phyloP scores from a whole-genome alignment of 2,329 filamentous ascomycete species.

The Westerdykella ornata region DNA sequence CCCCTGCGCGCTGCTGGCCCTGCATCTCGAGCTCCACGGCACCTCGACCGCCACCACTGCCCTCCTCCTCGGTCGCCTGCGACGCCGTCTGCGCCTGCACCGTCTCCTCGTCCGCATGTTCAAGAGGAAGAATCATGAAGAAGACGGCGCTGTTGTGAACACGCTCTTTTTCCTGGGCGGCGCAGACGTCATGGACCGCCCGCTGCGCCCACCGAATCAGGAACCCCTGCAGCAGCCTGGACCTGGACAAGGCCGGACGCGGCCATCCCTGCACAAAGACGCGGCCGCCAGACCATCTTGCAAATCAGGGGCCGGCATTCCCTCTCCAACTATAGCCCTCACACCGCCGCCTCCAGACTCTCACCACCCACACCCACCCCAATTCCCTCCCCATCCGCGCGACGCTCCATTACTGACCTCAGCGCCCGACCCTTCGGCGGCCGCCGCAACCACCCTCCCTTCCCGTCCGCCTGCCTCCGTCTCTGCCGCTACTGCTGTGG shows the following conservation, averaged over 20 bases:
- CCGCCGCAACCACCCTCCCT: constrained; percentile 5
- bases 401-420: no score
- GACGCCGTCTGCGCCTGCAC: constrained; percentile 23
- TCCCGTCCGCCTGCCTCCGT: constrained; percentile 1
- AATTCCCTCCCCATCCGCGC: not conserved
- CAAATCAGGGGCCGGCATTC: constrained; percentile 11
- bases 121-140: constrained; percentile 1
- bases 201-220: constrained; percentile 5
- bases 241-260: constrained; percentile 12
- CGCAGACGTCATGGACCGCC: constrained; percentile 25
- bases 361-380: constrained; percentile 12
- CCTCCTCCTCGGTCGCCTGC: constrained; percentile 33
- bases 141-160: constrained; percentile 11
- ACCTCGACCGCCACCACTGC: constrained; percentile 24
- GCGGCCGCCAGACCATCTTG: constrained; percentile 11
- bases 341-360: constrained; percentile 10
- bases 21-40: constrained; percentile 28
- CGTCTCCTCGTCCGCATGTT: constrained; percentile 17
- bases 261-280: constrained; percentile 21
- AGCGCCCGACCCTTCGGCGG: constrained; percentile 3
- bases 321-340: constrained; percentile 9
- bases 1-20: constrained; percentile 23
- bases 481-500: constrained; percentile 13
- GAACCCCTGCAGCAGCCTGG: not conserved
- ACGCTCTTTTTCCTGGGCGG: constrained; percentile 17